phyloP scores from a whole-genome alignment of 345 rosid genomes.

The Dimocarpus longan region DNA sequence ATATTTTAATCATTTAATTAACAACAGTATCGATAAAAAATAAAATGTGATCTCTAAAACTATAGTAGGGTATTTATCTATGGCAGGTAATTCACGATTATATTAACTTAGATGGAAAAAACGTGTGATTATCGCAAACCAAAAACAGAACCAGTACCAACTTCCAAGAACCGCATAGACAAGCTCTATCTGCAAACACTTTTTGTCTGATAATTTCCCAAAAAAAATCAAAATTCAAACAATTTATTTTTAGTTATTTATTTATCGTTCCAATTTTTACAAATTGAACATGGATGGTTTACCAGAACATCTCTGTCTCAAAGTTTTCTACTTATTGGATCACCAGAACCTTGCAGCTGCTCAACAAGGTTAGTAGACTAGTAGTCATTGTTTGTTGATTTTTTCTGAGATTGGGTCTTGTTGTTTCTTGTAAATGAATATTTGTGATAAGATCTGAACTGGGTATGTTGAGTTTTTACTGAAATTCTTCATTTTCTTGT shows the following conservation, averaged over 20 bases:
- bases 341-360: conserved; percentile 52
- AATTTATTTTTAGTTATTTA: background rate
- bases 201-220: background rate
- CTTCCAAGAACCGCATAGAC: background rate
- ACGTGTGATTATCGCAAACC: background rate
- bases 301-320: conserved; percentile 47
- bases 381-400: background rate
- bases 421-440: background rate
- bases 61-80: too few species aligned
- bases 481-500: conserved; percentile 3
- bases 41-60: too few species aligned
- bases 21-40: too few species aligned
- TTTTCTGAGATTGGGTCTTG: background rate
- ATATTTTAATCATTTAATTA: too few species aligned
- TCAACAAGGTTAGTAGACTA: conserved; percentile 41
- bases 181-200: background rate
- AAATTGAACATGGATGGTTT: conserved; percentile 42
- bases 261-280: background rate
- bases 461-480: conserved; percentile 6
- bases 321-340: conserved; percentile 51
- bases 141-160: background rate
- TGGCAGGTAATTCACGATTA: too few species aligned
- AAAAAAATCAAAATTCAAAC: background rate
- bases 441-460: background rate
- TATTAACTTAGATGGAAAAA: too few species aligned